Evolutionary conservation across 2,329 filamentous ascomycete species (phyloP).

Genomic region (Colletotrichum godetiae): DNA sequence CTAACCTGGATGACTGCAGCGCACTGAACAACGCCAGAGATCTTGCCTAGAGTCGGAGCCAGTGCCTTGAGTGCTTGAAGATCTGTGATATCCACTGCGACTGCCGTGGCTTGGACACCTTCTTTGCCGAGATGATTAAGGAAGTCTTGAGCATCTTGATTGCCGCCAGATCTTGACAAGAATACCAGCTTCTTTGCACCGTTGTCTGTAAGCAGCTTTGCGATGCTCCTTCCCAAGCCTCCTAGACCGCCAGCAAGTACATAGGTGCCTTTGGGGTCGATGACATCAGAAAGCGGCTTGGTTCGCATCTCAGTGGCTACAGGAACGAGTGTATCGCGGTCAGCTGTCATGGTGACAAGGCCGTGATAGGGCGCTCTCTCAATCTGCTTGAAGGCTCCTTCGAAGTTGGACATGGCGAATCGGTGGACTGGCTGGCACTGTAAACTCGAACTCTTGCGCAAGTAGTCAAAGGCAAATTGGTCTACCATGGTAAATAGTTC

Average conservation of each 20-base stretch:
- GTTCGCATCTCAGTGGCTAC: slow-evolving; percentile 38
- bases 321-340: slow-evolving; percentile 35
- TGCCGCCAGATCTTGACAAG: slow-evolving; percentile 60
- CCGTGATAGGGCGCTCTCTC: slow-evolving; percentile 34
- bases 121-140: slow-evolving; percentile 45
- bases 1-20: slow-evolving; percentile 48
- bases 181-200: slow-evolving; percentile 65
- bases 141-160: slow-evolving; percentile 43
- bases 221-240: slow-evolving; percentile 66
- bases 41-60: slow-evolving; percentile 38
- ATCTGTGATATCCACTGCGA: slow-evolving; percentile 57
- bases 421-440: slow-evolving; percentile 17
- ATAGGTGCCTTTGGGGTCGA: slow-evolving; percentile 58
- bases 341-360: slow-evolving; percentile 19
- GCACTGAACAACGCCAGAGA: slow-evolving; percentile 50
- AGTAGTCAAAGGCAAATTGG: slow-evolving; percentile 12
- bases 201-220: slow-evolving; percentile 59
- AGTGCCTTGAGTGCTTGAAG: slow-evolving; percentile 38
- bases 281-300: slow-evolving; percentile 42
- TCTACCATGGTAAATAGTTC: slow-evolving; percentile 41
- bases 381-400: slow-evolving; percentile 42
- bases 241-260: slow-evolving; percentile 67
- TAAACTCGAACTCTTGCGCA: not conserved
- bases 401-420: slow-evolving; percentile 38
- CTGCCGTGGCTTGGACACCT: slow-evolving; percentile 48